Evolutionary conservation across 2,329 filamentous ascomycete species (phyloP), one percentile per base, ranked within the genome.

Genomic region (Beauveria asiatica): DNA sequence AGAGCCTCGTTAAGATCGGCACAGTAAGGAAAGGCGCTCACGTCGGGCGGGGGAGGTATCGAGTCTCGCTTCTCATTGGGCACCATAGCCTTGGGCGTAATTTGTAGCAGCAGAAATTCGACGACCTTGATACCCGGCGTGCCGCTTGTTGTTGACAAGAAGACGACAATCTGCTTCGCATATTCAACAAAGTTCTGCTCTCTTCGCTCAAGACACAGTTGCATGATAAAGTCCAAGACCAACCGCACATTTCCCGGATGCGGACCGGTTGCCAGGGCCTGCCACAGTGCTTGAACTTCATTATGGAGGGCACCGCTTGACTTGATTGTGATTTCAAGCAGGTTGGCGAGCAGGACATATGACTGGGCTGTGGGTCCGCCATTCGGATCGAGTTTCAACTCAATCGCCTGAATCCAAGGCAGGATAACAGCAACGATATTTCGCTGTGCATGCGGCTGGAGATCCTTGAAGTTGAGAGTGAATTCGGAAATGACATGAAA

Each of bases 121-220:
- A 99, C 87, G 3, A 99, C 92, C 68, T 96, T 95, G 52, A 90
- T 87, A 0, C 92, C 92, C 2, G 92, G 70, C 74, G 88, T 69
- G 83, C 77, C 82, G 64, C 78, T 80, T 0, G 82, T 96, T 65
- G 90, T 94, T 0, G 94, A 95, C 5, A 99, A 74, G 71, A 97
- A 97, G 0, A 99, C 95, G 17, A 97, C 92, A 57, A 99, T 94
- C 72, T 99, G 94, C 76, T 97, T 99, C 5, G 93, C 93, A 70
- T 95, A 96, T 67, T 97, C 91, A 59, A 99, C 93, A 72, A 97
- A 99, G 67, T 97, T 97, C 68, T 99, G 94, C 72, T 99, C 95
- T 53, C 93, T 86, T 37, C 93, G 86, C 68, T 99, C 94, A 11
- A 99, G 78, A 67, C 94, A 99, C 5, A 97, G 82, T 30, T 86